phyloP scores from a whole-genome alignment of 441 rosid species.

The Gossypium schwendimanii region DNA sequence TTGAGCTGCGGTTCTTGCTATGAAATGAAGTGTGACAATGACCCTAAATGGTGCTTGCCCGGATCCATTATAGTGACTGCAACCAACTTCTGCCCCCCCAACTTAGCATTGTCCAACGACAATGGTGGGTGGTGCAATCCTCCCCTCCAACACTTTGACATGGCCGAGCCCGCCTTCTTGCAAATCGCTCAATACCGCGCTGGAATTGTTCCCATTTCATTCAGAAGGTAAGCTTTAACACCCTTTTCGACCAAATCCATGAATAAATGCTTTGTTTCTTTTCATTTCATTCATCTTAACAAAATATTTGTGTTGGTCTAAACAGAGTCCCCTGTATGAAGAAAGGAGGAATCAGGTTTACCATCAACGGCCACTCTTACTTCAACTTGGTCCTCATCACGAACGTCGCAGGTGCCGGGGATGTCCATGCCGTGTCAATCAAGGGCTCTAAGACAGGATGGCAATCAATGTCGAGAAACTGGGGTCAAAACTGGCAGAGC shows the following conservation, averaged over 20 bases:
- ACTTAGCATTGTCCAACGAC: conserved; percentile 53
- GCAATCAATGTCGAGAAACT: conserved; percentile 67
- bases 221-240: conserved; percentile 49
- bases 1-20: conserved; percentile 86
- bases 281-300: background rate
- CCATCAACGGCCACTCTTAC: conserved; percentile 69
- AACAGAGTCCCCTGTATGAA: conserved; percentile 54
- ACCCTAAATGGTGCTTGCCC: conserved; percentile 78
- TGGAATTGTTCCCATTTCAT: conserved; percentile 79
- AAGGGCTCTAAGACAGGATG: conserved; percentile 56
- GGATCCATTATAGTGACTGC: conserved; percentile 75
- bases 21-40: conserved; percentile 69
- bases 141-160: conserved; percentile 83
- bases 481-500: conserved; percentile 87
- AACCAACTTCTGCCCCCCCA: conserved; percentile 92
- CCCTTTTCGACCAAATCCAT: background rate
- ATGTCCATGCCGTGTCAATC: conserved; percentile 46
- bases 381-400: conserved; percentile 60
- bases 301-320: background rate
- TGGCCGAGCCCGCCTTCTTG: conserved; percentile 88
- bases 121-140: conserved; percentile 98
- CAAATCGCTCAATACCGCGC: conserved; percentile 85
- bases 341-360: conserved; percentile 64
- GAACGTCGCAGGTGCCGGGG: conserved; percentile 67
- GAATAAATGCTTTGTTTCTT: background rate